phyloP scores from a whole-genome alignment of 305 asterid genomes.

The Euphrasia arctica region DNA sequence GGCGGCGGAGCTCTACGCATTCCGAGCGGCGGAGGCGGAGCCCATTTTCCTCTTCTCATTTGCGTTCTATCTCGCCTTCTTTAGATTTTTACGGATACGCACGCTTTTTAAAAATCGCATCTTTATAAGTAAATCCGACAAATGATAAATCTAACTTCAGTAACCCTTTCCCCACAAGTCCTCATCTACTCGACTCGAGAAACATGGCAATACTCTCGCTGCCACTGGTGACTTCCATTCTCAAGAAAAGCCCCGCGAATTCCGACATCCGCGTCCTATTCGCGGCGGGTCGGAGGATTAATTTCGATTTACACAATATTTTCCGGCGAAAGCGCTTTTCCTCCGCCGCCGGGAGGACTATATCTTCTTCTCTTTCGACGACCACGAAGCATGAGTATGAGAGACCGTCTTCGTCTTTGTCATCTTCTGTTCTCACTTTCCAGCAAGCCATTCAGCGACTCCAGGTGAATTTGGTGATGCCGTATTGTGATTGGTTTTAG shows the following conservation, averaged over 20 bases:
- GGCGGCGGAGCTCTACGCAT: not conserved
- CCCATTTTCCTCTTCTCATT: too few relatives aligned
- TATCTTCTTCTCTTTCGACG: constrained; percentile 41
- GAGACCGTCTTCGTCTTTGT: constrained; percentile 22
- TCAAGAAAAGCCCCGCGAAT: constrained; percentile 38
- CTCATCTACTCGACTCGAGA: constrained; percentile 16
- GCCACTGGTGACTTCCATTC: constrained; percentile 60
- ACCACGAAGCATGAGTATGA: constrained; percentile 30
- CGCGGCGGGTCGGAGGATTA: constrained; percentile 26
- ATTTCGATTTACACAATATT: constrained; percentile 25
- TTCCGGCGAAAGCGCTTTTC: constrained; percentile 36
- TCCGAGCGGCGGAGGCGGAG: not conserved
- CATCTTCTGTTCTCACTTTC: constrained; percentile 61
- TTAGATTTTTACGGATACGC: too few relatives aligned
- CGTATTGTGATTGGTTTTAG: not conserved
- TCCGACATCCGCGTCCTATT: constrained; percentile 37
- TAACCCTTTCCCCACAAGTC: not conserved
- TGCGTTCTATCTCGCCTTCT: too few relatives aligned
- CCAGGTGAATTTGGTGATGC: constrained; percentile 45
- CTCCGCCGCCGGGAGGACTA: constrained; percentile 29
- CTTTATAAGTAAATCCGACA: too few relatives aligned
- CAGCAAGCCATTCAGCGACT: constrained; percentile 97
- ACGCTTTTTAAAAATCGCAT: too few relatives aligned
- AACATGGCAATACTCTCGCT: constrained; percentile 65
- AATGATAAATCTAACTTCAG: too few relatives aligned